Conservation (phyloP, 2,329 filamentous ascomycete species). For the Aciculosporium take region DNA sequence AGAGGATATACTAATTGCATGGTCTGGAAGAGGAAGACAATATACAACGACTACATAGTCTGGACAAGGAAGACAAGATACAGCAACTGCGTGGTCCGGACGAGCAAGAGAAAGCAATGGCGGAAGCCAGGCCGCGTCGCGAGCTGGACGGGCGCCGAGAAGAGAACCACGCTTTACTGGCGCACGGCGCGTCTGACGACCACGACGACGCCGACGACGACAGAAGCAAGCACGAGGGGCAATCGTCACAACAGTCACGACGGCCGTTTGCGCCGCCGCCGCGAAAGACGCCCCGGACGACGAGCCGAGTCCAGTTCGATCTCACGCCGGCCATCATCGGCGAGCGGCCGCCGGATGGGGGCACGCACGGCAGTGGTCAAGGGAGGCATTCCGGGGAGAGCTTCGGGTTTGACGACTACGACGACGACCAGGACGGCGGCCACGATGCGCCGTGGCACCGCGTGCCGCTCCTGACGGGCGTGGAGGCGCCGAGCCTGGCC, state of each 20-base stretch:
- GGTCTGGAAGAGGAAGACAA: not conserved
- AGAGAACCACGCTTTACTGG: constrained; percentile 17
- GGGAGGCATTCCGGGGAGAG: constrained; percentile 22
- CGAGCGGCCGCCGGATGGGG: constrained; percentile 14
- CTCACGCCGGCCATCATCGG: constrained; percentile 32
- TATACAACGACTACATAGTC: too few relatives aligned
- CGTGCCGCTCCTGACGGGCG: constrained; percentile 63
- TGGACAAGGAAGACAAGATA: too few relatives aligned
- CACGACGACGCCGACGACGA: constrained; percentile 14
- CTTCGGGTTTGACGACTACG: constrained; percentile 29
- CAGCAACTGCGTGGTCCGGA: too few relatives aligned
- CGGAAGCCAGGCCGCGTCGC: constrained; percentile 17
- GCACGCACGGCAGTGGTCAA: constrained; percentile 3
- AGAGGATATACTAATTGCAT: too few relatives aligned
- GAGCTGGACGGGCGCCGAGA: constrained; percentile 18
- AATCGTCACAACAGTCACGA: too few relatives aligned
- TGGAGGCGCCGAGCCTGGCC: constrained; percentile 65
- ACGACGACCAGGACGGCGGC: constrained; percentile 37
- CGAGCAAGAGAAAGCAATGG: constrained; percentile 14
- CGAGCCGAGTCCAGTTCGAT: constrained; percentile 65
- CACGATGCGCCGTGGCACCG: constrained; percentile 33
- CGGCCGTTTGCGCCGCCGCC: not conserved
- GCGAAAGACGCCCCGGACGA: constrained; percentile 25
- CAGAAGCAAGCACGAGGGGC: constrained; percentile 5
- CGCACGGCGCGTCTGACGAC: constrained; percentile 11